Base-by-base conservation (phyloP, 495 filamentous ascomycete species). In the Neurospora sp. region DNA sequence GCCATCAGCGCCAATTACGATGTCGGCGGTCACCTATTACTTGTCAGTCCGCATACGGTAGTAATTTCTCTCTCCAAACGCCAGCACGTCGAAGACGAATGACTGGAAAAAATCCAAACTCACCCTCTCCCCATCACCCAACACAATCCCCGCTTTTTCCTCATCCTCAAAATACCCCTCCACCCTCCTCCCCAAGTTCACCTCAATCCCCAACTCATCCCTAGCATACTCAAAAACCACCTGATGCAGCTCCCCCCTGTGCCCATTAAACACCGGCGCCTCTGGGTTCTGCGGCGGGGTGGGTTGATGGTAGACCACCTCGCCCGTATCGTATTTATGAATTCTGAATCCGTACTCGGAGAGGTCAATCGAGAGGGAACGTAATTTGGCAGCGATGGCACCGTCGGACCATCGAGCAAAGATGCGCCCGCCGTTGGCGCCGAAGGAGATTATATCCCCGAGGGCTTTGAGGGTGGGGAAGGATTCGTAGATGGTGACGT, bases 391-490 rank as follows among this genome's bases (percentile, higher is more conserved):
- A 27, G 22, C 82, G 39, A 90, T 82, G 42, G 76, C 76, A 22
- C 84, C 86, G 74, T 82, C 77, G 2, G 79, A 78, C 87, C 87
- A 89, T 3, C 86, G 84, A 38, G 82, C 73, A 72, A 85, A 87
- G 75, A 89, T 88, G 69, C 86, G 84, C 0, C 87, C 86, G 40
- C 84, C 88, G 76, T 90, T 90, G 27, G 87, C 83, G 3, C 88
- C 88, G 48, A 90, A 89, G 38, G 87, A 89, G 73, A 90, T 90
- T 74, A 90, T 90, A 76, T 90, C 89, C 69, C 89, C 89, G 0
- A 90, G 82, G 2, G 80, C 75, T 74, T 89, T 89, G 69, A 90
- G 84, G 73, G 86, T 83, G 20, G 86, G 84, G 72, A 89, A 89
- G 22, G 84, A 82, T 72, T 90, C 87, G 78, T 90, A 88, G 75